A percentile compares a stretch with the other conserved stretches of the same genome.
Evolutionary conservation across 2,329 filamentous ascomycete genomes (phyloP).

Genomic region (Paecilomyces formosus): DNA sequence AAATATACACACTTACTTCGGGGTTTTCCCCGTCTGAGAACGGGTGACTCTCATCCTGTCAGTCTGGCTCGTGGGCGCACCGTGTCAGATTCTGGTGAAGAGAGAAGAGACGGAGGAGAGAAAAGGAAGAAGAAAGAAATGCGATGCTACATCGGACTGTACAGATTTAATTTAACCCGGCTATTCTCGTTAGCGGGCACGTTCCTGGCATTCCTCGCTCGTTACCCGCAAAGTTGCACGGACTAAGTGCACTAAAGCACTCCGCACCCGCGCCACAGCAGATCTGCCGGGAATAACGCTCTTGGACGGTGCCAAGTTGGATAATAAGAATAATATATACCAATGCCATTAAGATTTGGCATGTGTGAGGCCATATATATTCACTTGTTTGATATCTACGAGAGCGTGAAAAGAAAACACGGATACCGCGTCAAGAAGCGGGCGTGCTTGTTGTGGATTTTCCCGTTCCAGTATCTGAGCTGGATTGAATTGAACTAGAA

Average conservation of each 20-base stretch:
- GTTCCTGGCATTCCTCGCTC: not conserved
- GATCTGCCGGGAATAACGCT: not conserved
- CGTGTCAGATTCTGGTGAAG: not conserved
- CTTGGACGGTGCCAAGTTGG: not conserved
- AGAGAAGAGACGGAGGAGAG: not conserved
- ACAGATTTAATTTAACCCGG: not conserved
- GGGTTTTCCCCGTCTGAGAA: constrained; percentile 45
- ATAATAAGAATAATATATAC: not conserved
- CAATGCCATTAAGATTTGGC: not conserved
- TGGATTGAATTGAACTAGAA: too few species aligned
- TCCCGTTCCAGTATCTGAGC: not conserved
- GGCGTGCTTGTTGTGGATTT: not conserved
- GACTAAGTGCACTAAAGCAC: not conserved
- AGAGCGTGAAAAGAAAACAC: not conserved
- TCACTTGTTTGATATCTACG: not conserved
- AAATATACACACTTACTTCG: constrained; percentile 34
- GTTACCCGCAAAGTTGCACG: not conserved
- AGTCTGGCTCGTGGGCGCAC: not conserved
- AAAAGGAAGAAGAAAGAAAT: not conserved
- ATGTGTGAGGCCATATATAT: not conserved
- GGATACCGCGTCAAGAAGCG: not conserved
- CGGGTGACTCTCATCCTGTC: constrained; percentile 39
- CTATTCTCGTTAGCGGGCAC: not conserved
- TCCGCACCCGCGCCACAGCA: not conserved
- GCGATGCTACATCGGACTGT: not conserved